Conservation (phyloP, 495 filamentous ascomycete species). For the Aspergillus olivimuriae region DNA sequence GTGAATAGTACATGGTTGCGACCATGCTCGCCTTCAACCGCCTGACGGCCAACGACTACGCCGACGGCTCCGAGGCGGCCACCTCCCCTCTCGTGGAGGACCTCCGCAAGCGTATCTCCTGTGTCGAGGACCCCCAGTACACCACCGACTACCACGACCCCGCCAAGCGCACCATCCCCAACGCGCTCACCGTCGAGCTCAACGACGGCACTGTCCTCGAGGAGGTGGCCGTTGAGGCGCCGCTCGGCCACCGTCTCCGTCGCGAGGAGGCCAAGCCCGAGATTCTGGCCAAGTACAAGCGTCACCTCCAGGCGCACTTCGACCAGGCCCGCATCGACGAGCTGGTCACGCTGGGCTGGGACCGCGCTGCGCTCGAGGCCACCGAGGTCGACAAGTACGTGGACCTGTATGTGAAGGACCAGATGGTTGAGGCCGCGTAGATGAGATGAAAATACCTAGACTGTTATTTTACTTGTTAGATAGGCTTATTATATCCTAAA, state of each 20-base stretch:
- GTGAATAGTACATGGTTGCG: slow-evolving; percentile 80
- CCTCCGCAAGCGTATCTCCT: slow-evolving; percentile 84
- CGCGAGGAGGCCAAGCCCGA: slow-evolving; percentile 96
- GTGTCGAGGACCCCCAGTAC: slow-evolving; percentile 93
- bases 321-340: slow-evolving; percentile 65
- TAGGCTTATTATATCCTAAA: too few relatives aligned
- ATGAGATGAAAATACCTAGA: background rate
- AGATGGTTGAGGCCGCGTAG: slow-evolving; percentile 34
- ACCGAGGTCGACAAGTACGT: slow-evolving; percentile 90
- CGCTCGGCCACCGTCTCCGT: slow-evolving; percentile 83
- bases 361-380: slow-evolving; percentile 65
- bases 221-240: slow-evolving; percentile 91
- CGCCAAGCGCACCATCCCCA: slow-evolving; percentile 86
- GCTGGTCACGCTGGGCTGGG: slow-evolving; percentile 68
- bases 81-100: slow-evolving; percentile 83
- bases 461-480: slow-evolving; percentile 6
- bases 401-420: slow-evolving; percentile 79
- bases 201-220: slow-evolving; percentile 92
- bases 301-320: slow-evolving; percentile 82
- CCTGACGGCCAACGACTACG: slow-evolving; percentile 85
- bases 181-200: slow-evolving; percentile 86
- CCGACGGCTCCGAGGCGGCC: slow-evolving; percentile 83
- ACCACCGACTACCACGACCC: slow-evolving; percentile 93
- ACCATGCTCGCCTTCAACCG: slow-evolving; percentile 93
- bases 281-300: slow-evolving; percentile 89